Conservation (phyloP, 2,329 filamentous ascomycete genomes). For the Pseudogymnoascus sp. region DNA sequence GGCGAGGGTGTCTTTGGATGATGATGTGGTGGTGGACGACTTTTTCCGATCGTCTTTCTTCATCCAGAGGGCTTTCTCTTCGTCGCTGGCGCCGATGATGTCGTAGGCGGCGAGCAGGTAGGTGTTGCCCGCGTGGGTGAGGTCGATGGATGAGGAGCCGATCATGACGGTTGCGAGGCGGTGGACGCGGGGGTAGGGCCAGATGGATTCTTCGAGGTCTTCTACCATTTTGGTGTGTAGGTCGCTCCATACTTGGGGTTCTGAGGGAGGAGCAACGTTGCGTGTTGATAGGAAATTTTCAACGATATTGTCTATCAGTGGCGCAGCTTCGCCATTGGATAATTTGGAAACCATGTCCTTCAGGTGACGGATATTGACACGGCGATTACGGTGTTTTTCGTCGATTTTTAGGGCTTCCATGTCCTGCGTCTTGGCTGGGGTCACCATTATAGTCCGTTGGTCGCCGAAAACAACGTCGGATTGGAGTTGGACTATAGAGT, state of each 20-base stretch:
- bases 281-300: conserved; percentile 21
- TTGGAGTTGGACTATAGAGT: conserved; percentile 38
- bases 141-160: conserved; percentile 38
- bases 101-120: conserved; percentile 33
- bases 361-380: conserved; percentile 60
- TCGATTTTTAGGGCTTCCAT: conserved; percentile 39
- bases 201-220: conserved; percentile 45
- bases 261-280: conserved; percentile 17
- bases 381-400: conserved; percentile 40
- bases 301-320: conserved; percentile 21
- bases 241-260: conserved; percentile 19
- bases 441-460: conserved; percentile 48
- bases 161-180: conserved; percentile 46
- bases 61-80: conserved; percentile 38
- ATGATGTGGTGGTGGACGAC: neutral
- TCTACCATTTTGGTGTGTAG: conserved; percentile 18
- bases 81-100: conserved; percentile 39
- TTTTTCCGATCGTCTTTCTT: conserved; percentile 20
- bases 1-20: conserved; percentile 21
- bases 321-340: conserved; percentile 20
- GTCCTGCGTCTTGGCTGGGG: conserved; percentile 39
- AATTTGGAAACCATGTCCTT: conserved; percentile 49
- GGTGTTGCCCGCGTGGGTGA: conserved; percentile 25
- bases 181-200: conserved; percentile 55
- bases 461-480: conserved; percentile 39